Evolutionary conservation across 371 early-diverging fungal genomes (phyloP).

Genomic region (Synchytrium microbalum): DNA sequence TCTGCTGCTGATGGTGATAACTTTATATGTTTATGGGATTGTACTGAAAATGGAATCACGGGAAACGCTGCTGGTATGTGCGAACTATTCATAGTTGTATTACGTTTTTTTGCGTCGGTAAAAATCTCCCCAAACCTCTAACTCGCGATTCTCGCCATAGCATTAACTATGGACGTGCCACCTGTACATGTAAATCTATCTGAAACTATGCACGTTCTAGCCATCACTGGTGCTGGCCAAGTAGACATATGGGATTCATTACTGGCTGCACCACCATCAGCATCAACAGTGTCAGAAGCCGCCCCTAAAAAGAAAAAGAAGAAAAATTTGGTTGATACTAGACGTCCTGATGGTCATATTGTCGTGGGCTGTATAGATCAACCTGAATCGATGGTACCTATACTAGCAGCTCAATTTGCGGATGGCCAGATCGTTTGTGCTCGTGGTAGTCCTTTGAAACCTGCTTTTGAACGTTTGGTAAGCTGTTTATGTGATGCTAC

Average conservation of each 20-base stretch:
- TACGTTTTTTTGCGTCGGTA: too few species aligned
- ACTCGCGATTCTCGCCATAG: constrained; percentile 15
- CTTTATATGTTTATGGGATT: constrained; percentile 67
- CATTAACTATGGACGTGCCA: constrained; percentile 54
- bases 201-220: constrained; percentile 51
- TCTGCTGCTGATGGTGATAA: constrained; percentile 70
- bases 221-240: constrained; percentile 62
- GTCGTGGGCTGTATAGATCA: too few species aligned
- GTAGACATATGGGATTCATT: constrained; percentile 52
- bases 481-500: constrained; percentile 10
- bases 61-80: constrained; percentile 15
- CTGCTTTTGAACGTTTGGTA: constrained; percentile 64
- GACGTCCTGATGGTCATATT: too few species aligned
- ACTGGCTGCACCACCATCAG: constrained; percentile 27
- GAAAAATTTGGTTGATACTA: constrained; percentile 33
- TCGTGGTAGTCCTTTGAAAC: constrained; percentile 60
- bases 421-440: constrained; percentile 51
- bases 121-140: too few species aligned
- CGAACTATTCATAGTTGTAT: too few species aligned
- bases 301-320: constrained; percentile 51
- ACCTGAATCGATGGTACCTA: constrained; percentile 49
- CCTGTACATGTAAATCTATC: constrained; percentile 45
- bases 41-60: constrained; percentile 1
- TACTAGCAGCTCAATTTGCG: constrained; percentile 57
- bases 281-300: constrained; percentile 17